Conservation (phyloP, 2,329 filamentous ascomycete genomes). For the Penicillium digitatum region DNA sequence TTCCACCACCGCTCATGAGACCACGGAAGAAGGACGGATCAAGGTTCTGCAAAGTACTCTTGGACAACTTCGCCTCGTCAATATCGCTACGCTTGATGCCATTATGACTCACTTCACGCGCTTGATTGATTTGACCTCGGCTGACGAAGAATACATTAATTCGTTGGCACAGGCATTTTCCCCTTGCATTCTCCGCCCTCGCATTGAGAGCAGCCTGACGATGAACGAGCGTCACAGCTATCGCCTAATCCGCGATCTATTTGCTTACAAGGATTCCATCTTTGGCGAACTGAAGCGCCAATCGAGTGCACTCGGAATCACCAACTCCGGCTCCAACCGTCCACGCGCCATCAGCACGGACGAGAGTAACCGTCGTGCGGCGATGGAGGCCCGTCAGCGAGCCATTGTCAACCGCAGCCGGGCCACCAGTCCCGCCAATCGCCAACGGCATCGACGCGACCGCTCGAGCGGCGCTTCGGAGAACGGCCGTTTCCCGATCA, state of each 20-base stretch:
- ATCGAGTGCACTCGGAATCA: slow-evolving; percentile 42
- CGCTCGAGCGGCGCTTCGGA: slow-evolving; percentile 65
- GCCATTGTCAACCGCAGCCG: slow-evolving; percentile 69
- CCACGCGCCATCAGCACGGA: slow-evolving; percentile 89
- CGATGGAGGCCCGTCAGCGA: slow-evolving; percentile 89
- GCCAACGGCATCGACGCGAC: slow-evolving; percentile 67
- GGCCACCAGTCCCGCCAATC: slow-evolving; percentile 62
- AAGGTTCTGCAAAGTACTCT: slow-evolving; percentile 93
- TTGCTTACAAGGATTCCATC: slow-evolving; percentile 89
- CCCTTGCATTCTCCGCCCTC: slow-evolving; percentile 82
- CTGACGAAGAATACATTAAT: slow-evolving; percentile 79
- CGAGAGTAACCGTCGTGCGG: slow-evolving; percentile 87
- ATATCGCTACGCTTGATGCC: slow-evolving; percentile 97
- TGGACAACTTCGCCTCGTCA: slow-evolving; percentile 87
- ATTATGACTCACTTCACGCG: slow-evolving; percentile 98
- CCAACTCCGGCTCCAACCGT: slow-evolving; percentile 53
- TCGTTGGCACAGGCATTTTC: slow-evolving; percentile 71
- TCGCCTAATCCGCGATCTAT: slow-evolving; percentile 84
- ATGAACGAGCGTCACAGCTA: slow-evolving; percentile 94
- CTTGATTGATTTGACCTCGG: slow-evolving; percentile 92
- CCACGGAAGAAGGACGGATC: slow-evolving; percentile 72
- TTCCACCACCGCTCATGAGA: slow-evolving; percentile 71
- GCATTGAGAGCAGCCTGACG: slow-evolving; percentile 80
- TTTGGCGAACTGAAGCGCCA: slow-evolving; percentile 90
- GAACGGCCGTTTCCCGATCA: slow-evolving; percentile 83